Percentiles rank a stretch among this genome's conserved stretches.
These are phyloP conservation scores for Erigeron canadensis DNA, from an alignment of 129 eudicot genomes.

Conservation along the genomic window DNA sequence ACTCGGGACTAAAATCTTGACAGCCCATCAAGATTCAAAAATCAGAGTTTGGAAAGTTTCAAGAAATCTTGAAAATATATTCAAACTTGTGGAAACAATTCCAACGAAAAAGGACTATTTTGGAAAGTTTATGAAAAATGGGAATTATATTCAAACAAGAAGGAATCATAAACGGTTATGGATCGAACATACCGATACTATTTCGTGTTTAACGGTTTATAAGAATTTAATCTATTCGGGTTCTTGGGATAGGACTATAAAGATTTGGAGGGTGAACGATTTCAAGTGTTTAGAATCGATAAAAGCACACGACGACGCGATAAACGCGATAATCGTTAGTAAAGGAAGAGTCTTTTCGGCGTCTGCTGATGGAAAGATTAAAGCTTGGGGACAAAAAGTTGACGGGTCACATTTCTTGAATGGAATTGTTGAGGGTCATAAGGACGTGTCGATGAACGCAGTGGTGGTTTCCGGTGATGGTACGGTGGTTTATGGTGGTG, in stretches of 20 bases:
- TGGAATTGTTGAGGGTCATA: constrained; percentile 67
- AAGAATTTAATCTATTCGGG: constrained; percentile 70
- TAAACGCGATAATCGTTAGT: constrained; percentile 49
- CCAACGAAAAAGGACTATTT: constrained; percentile 76
- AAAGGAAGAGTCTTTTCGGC: constrained; percentile 54
- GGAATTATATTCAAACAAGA: constrained; percentile 65
- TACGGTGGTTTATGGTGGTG: constrained; percentile 61
- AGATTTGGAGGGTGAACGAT: constrained; percentile 73
- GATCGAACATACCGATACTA: constrained; percentile 79
- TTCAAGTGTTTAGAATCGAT: constrained; percentile 81
- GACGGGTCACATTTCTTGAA: constrained; percentile 36
- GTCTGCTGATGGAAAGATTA: constrained; percentile 78
- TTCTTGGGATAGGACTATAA: constrained; percentile 89
- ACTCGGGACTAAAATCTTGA: constrained; percentile 57
- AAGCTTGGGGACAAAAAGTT: constrained; percentile 56
- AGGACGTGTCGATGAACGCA: constrained; percentile 65
- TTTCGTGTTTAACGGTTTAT: constrained; percentile 69
- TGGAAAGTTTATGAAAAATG: constrained; percentile 69
- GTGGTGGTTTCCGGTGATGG: constrained; percentile 58
- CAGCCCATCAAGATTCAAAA: constrained; percentile 85
- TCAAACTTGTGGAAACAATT: constrained; percentile 62
- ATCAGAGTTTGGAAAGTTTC: constrained; percentile 86
- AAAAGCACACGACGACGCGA: constrained; percentile 87
- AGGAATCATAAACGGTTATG: constrained; percentile 64
- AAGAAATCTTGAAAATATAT: constrained; percentile 60